Conservation (phyloP, 805 yeast species). For the Pichia paraexigua region DNA sequence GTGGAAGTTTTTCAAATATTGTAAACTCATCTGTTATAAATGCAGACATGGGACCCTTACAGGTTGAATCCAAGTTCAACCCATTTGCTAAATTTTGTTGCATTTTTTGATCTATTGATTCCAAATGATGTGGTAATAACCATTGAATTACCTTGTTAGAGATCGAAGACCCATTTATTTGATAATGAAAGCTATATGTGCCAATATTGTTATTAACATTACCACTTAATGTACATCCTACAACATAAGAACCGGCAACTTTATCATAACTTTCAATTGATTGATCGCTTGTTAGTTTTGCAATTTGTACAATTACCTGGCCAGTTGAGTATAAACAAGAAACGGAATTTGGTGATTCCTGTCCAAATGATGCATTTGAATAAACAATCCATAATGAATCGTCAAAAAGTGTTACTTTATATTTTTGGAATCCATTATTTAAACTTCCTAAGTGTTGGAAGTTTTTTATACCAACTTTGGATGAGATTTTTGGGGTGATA, state of each 20-base stretch:
- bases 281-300: constrained; percentile 29
- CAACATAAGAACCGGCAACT: constrained; percentile 64
- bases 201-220: constrained; percentile 18
- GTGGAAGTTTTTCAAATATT: constrained; percentile 25
- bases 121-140: constrained; percentile 48
- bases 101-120: constrained; percentile 21
- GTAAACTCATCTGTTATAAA: constrained; percentile 29
- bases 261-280: constrained; percentile 42
- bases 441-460: constrained; percentile 34
- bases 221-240: constrained; percentile 37
- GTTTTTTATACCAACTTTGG: constrained; percentile 56
- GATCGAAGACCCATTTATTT: constrained; percentile 19
- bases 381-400: constrained; percentile 62
- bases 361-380: constrained; percentile 16
- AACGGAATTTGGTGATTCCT: constrained; percentile 25
- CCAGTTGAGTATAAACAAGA: constrained; percentile 31
- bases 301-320: constrained; percentile 42
- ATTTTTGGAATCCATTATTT: constrained; percentile 41
- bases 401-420: constrained; percentile 45
- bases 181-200: constrained; percentile 35
- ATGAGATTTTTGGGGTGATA: constrained; percentile 46
- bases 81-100: constrained; percentile 18
- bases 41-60: constrained; percentile 46
- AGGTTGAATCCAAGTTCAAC: constrained; percentile 40
- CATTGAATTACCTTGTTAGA: constrained; percentile 32